These are phyloP conservation scores for Tetrahymena elliotti DNA, from an alignment of 73 alveolate species.

Conservation along the genomic window DNA sequence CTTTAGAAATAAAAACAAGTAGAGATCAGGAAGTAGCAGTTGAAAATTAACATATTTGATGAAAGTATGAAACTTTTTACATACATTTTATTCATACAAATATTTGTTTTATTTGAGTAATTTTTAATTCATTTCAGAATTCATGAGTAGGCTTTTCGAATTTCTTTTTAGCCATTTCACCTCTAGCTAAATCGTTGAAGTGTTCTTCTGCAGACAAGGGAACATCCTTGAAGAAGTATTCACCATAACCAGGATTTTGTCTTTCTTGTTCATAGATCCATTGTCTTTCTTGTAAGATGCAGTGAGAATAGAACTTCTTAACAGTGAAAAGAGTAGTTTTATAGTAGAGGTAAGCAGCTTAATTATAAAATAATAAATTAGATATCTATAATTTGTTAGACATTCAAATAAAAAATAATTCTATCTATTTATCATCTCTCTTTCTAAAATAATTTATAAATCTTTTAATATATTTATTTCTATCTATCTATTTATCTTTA, in stretches of 20 bases:
- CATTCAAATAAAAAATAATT: background rate
- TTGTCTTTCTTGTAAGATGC: constrained; percentile 37
- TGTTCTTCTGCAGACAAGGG: constrained; percentile 44
- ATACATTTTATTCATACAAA: background rate
- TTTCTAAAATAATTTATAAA: background rate
- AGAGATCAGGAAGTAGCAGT: background rate
- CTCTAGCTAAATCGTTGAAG: constrained; percentile 43
- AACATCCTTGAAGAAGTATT: constrained; percentile 36
- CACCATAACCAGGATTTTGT: constrained; percentile 26
- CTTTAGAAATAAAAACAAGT: too few species aligned
- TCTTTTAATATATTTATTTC: background rate
- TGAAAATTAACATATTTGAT: background rate
- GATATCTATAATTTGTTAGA: background rate
- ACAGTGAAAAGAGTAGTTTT: constrained; percentile 28
- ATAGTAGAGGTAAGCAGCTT: constrained; percentile 37
- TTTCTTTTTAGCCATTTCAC: constrained; percentile 39
- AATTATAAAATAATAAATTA: background rate
- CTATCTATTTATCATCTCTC: too few species aligned
- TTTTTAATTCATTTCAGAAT: background rate
- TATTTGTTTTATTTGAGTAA: background rate
- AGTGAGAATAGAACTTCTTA: constrained; percentile 21
- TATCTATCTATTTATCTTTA: background rate
- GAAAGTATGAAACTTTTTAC: background rate
- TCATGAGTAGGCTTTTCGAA: background rate
- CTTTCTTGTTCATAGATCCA: constrained; percentile 37